Percentiles rank a stretch among this genome's conserved stretches.
Evolutionary conservation across 2,329 filamentous ascomycete species (phyloP).

Genomic region (Rutstroemia sydowiana): DNA sequence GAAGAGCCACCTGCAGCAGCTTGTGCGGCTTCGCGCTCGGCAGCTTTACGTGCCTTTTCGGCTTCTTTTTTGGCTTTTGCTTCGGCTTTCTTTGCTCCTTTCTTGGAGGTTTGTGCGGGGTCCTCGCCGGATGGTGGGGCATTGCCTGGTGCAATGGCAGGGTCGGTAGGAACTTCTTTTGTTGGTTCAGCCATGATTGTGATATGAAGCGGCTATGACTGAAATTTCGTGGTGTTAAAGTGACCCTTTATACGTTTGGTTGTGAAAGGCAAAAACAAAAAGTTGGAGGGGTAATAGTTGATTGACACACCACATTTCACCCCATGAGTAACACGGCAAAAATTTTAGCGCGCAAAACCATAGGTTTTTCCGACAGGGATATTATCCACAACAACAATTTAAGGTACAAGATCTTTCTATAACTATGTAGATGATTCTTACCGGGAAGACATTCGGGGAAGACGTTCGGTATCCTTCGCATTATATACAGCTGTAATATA

Average conservation of each 20-base stretch:
- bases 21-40: conserved; percentile 67
- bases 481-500: no score
- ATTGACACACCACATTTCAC: no score
- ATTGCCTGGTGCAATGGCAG: conserved; percentile 4
- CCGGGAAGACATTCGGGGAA: no score
- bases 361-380: conserved; percentile 3
- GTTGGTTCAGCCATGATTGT: conserved; percentile 15
- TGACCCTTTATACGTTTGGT: not conserved
- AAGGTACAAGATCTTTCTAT: no score
- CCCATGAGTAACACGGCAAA: conserved; percentile 8
- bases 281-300: conserved; percentile 9
- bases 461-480: no score
- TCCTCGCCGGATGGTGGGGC: conserved; percentile 6
- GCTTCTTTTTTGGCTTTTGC: conserved; percentile 85
- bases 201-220: not conserved
- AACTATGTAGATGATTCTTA: no score
- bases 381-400: no score
- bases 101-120: conserved; percentile 50
- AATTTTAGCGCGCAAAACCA: conserved; percentile 7
- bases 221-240: not conserved
- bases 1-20: conserved; percentile 58
- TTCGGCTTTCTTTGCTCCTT: conserved; percentile 76
- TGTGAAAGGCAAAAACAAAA: not conserved
- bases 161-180: conserved; percentile 16
- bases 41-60: conserved; percentile 63